phyloP scores from a whole-genome alignment of 495 filamentous ascomycete species.

The Aspergillus olivimuriae region DNA sequence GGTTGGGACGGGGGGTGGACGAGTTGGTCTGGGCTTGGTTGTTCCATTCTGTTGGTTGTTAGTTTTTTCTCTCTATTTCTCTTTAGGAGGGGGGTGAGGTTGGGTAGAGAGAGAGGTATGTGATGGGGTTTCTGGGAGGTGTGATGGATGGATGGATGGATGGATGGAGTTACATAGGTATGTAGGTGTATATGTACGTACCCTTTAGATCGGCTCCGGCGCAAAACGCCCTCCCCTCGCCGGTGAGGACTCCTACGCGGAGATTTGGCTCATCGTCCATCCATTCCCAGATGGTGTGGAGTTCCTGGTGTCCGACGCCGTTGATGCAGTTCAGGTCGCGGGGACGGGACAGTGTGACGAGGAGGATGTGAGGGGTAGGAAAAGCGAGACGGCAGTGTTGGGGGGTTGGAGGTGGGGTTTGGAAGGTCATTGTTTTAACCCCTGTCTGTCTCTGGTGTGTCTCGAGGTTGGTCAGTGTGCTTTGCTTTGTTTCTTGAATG shows the following conservation, averaged over 20 bases:
- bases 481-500: too few relatives aligned
- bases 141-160: neutral
- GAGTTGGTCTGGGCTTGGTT: constrained; percentile 8
- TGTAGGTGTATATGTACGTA: constrained; percentile 4
- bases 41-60: constrained; percentile 34
- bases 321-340: constrained; percentile 45
- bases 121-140: too few relatives aligned
- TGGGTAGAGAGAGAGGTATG: neutral
- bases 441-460: too few relatives aligned
- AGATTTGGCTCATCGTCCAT: constrained; percentile 49
- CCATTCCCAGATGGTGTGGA: constrained; percentile 49
- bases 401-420: constrained; percentile 31
- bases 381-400: constrained; percentile 34
- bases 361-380: constrained; percentile 42
- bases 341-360: constrained; percentile 44
- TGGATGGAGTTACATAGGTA: neutral
- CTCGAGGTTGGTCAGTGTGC: neutral
- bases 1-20: constrained; percentile 3
- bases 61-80: neutral
- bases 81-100: neutral
- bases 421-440: constrained; percentile 24
- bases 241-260: constrained; percentile 50
- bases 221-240: constrained; percentile 51
- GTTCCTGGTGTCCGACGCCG: constrained; percentile 43
- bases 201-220: constrained; percentile 55